Evolutionary conservation across 305 asterid genomes (phyloP).

Genomic region (Withania somnifera): DNA sequence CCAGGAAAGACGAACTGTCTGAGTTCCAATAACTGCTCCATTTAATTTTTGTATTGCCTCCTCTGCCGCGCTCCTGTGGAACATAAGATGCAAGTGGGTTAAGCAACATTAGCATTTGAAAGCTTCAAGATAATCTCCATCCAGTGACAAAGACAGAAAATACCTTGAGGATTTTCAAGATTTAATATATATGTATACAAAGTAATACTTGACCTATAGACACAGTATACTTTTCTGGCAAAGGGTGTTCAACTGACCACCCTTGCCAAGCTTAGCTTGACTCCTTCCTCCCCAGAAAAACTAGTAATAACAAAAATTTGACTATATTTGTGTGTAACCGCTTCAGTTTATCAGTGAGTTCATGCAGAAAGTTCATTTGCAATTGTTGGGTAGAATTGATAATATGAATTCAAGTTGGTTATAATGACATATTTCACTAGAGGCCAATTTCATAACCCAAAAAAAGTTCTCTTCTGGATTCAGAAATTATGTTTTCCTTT

Average conservation of each 20-base stretch:
- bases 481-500: neutral
- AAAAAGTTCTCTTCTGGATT: neutral
- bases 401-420: neutral
- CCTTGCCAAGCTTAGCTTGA: neutral
- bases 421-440: neutral
- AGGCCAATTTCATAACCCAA: neutral
- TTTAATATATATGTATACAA: neutral
- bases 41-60: conserved; percentile 74
- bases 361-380: neutral
- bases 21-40: conserved; percentile 70
- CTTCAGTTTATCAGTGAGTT: neutral
- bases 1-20: conserved; percentile 93
- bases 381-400: neutral
- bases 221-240: neutral
- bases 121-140: neutral
- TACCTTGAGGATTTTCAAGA: neutral
- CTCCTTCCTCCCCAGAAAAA: neutral
- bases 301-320: neutral
- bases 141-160: neutral
- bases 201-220: neutral
- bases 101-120: neutral
- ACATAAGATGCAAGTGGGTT: neutral
- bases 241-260: neutral
- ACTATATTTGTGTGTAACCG: neutral
- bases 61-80: conserved; percentile 65